A percentile compares a stretch with the other conserved stretches of the same genome.
These are phyloP conservation scores for Ilyonectria sp. DNA, from an alignment of 2,329 filamentous ascomycete genomes.

Conservation along the genomic window DNA sequence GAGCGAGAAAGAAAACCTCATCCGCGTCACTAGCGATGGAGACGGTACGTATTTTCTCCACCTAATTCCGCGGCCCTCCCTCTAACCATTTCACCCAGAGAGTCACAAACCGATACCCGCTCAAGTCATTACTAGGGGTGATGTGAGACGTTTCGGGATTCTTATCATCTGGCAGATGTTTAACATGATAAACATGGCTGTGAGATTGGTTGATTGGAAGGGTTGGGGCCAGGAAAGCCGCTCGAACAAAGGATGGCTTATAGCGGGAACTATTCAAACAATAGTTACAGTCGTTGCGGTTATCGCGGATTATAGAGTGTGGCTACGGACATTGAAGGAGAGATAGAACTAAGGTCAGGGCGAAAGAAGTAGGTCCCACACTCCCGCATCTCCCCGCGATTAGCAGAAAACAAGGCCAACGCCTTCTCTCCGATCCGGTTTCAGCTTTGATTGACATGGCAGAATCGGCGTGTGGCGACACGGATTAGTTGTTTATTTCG, in stretches of 20 bases:
- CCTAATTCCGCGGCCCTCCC: not conserved
- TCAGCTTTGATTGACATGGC: no score
- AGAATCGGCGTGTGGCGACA: no score
- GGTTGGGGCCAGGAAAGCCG: not conserved
- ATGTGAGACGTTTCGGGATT: not conserved
- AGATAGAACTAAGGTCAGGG: not conserved
- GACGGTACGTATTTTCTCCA: not conserved
- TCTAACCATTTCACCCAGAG: not conserved
- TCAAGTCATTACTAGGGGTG: not conserved
- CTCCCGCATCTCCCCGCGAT: no score
- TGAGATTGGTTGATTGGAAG: slow-evolving; percentile 2
- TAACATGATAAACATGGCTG: slow-evolving; percentile 6
- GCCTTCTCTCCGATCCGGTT: no score
- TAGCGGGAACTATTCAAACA: not conserved
- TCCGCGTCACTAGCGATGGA: not conserved
- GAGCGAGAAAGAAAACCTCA: not conserved
- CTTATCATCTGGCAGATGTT: slow-evolving; percentile 1
- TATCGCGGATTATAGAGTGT: not conserved
- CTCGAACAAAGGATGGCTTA: slow-evolving; percentile 1
- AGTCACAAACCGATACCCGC: not conserved
- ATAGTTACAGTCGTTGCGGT: not conserved
- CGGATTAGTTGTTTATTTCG: no score
- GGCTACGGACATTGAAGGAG: not conserved
- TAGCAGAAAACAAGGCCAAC: no score
- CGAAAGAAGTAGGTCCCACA: no score